These are phyloP conservation scores for Syzygium syzygioides DNA, from an alignment of 441 rosid species.

Conservation along the genomic window DNA sequence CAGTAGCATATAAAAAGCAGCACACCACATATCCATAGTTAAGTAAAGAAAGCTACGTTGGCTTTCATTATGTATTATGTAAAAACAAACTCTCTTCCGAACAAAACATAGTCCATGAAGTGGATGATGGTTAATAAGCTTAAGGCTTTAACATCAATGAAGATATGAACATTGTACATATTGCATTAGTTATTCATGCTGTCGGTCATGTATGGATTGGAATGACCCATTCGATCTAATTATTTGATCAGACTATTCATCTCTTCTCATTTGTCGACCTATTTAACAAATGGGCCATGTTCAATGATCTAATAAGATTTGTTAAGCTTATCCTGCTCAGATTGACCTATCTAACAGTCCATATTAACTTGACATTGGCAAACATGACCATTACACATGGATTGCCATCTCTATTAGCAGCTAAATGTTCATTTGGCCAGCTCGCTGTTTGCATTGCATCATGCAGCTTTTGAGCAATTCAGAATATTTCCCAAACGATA, in stretches of 20 bases:
- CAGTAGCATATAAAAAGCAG: neutral
- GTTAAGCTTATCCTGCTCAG: neutral
- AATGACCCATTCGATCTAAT: no score
- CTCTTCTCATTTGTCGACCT: neutral
- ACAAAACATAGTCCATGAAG: neutral
- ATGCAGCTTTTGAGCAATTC: neutral
- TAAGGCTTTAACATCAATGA: no score
- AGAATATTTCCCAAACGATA: neutral
- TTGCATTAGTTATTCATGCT: no score
- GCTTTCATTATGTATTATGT: neutral
- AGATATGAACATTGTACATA: no score
- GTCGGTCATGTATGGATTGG: no score
- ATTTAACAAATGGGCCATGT: neutral
- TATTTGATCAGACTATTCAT: neutral
- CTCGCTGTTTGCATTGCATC: neutral
- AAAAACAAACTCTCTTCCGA: neutral
- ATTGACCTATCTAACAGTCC: neutral
- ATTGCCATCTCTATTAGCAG: neutral
- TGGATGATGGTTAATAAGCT: neutral
- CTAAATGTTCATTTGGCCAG: neutral
- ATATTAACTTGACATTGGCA: neutral
- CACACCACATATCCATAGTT: neutral
- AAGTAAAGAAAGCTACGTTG: neutral
- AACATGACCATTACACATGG: neutral
- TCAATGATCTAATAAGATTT: neutral